phyloP scores from a whole-genome alignment of 768 basidiomycete genomes.

The Pisolithus sp. region DNA sequence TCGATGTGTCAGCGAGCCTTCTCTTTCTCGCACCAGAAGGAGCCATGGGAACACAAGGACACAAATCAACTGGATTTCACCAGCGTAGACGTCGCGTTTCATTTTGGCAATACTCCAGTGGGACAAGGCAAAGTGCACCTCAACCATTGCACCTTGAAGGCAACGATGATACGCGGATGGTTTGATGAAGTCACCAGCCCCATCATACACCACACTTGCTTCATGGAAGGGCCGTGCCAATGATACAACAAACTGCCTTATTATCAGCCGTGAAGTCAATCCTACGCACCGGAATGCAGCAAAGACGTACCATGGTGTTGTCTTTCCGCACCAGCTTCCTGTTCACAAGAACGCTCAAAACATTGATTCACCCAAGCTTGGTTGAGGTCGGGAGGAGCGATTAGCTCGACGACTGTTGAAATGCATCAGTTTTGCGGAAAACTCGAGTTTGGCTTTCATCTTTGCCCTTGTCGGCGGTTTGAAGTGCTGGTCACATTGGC shows the following conservation, averaged over 20 bases:
- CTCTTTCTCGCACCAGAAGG: no score
- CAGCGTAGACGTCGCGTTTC: no score
- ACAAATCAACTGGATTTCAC: no score
- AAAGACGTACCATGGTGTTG: conserved; percentile 44
- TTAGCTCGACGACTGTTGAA: conserved; percentile 67
- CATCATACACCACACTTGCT: no score
- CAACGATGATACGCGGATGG: no score
- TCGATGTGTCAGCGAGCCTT: no score
- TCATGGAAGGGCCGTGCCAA: conserved; percentile 53
- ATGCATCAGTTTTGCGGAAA: conserved; percentile 47
- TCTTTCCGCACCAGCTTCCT: conserved; percentile 80
- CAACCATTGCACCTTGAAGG: no score
- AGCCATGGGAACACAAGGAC: no score
- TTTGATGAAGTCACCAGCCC: no score
- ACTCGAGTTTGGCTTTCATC: conserved; percentile 58
- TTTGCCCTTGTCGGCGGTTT: conserved; percentile 40
- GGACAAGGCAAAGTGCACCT: no score
- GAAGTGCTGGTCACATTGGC: conserved; percentile 12
- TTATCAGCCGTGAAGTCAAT: background rate
- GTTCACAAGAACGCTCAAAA: conserved; percentile 82
- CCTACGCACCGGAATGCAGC: background rate
- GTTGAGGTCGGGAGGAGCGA: conserved; percentile 74
- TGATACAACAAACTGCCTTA: conserved; percentile 65
- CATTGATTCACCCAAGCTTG: conserved; percentile 93
- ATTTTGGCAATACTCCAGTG: no score